Conservation (phyloP, 2,329 filamentous ascomycete genomes). For the Ilyonectria robusta region DNA sequence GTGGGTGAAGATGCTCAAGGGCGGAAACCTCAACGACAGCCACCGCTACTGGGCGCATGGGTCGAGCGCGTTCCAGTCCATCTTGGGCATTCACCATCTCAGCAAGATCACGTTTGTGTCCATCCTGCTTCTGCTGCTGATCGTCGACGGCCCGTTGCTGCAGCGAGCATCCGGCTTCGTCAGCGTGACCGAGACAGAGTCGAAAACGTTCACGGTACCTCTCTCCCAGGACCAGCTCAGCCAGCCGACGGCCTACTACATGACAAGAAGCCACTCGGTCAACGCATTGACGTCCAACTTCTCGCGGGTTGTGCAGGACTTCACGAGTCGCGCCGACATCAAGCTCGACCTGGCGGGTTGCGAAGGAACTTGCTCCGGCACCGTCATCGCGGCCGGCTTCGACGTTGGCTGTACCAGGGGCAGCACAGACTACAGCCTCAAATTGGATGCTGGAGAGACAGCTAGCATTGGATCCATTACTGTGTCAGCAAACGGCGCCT, state of each 20-base stretch:
- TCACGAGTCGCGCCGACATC: not conserved
- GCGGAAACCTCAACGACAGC: conserved; percentile 17
- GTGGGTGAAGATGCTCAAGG: conserved; percentile 29
- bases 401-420: conserved; percentile 13
- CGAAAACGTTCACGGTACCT: not conserved
- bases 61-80: conserved; percentile 10
- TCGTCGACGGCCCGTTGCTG: conserved; percentile 8
- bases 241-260: conserved; percentile 23
- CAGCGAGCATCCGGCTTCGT: conserved; percentile 14
- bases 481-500: not conserved
- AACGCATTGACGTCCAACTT: conserved; percentile 21
- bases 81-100: conserved; percentile 10
- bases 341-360: conserved; percentile 7
- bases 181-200: not conserved
- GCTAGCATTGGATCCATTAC: conserved; percentile 12
- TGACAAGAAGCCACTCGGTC: conserved; percentile 9
- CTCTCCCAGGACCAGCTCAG: not conserved
- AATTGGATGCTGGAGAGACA: not conserved
- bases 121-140: conserved; percentile 2
- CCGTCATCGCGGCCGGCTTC: conserved; percentile 21
- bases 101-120: conserved; percentile 24
- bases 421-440: not conserved
- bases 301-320: conserved; percentile 18
- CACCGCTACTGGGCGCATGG: conserved; percentile 25
- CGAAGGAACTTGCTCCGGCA: conserved; percentile 13